Evolutionary conservation across 2,329 filamentous ascomycete species (phyloP).

Genomic region (Karstenula rhodostoma): DNA sequence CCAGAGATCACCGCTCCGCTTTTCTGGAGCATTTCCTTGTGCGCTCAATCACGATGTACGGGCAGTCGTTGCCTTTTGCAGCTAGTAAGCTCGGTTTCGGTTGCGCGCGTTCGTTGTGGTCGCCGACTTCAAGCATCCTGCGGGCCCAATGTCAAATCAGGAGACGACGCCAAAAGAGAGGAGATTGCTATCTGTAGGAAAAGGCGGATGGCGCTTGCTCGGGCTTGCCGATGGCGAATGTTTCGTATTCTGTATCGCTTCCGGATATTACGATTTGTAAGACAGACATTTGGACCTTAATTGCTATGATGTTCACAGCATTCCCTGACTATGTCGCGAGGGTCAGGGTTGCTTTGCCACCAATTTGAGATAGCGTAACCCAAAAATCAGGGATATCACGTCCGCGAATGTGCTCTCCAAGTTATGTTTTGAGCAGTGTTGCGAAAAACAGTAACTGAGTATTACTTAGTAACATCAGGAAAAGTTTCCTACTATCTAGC

Average conservation of each 20-base stretch:
- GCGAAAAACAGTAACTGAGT: too few species aligned
- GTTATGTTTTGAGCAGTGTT: too few species aligned
- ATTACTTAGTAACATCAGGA: too few species aligned
- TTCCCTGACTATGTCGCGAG: neutral
- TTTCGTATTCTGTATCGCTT: neutral
- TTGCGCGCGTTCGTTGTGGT: conserved; percentile 5
- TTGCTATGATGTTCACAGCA: neutral
- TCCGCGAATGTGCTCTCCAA: too few species aligned
- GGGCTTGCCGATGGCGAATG: neutral
- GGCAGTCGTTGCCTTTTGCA: neutral
- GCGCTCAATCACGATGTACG: conserved; percentile 2
- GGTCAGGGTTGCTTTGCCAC: neutral
- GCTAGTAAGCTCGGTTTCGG: neutral
- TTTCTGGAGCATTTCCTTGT: neutral
- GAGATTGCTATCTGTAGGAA: neutral
- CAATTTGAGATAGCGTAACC: too few species aligned
- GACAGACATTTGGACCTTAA: neutral
- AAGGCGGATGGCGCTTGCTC: conserved; percentile 7
- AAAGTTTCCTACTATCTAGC: too few species aligned
- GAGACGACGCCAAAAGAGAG: neutral
- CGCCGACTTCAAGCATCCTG: conserved; percentile 7
- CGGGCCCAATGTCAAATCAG: conserved; percentile 2
- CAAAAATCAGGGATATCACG: too few species aligned
- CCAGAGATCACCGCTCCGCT: neutral
- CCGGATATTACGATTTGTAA: neutral